Evolutionary conservation across 192 early-diverging fungal species (phyloP).

Genomic region (Gigaspora rosea): DNA sequence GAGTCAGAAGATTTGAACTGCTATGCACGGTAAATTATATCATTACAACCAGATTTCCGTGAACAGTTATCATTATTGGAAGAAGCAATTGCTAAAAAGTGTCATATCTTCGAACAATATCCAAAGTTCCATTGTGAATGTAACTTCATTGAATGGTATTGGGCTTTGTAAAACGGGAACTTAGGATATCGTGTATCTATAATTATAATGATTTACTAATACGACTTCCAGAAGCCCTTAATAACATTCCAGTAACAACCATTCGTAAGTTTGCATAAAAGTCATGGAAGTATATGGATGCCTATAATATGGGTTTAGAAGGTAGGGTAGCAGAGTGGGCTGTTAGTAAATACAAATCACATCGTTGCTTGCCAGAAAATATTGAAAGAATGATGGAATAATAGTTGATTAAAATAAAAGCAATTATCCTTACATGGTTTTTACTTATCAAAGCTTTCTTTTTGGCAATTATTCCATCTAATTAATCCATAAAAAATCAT

Average conservation of each 20-base stretch:
- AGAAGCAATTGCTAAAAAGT: conserved; percentile 15
- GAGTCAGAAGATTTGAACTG: too few relatives aligned
- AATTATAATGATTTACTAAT: conserved; percentile 14
- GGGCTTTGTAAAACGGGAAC: conserved; percentile 15
- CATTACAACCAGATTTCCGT: too few relatives aligned
- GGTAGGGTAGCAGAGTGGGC: conserved; percentile 22
- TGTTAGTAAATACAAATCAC: conserved; percentile 33
- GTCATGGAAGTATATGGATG: conserved; percentile 15
- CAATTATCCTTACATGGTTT: too few relatives aligned
- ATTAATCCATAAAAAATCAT: too few relatives aligned
- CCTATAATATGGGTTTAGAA: conserved; percentile 25
- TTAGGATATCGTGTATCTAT: conserved; percentile 5
- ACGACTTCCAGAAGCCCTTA: too few relatives aligned
- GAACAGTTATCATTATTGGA: conserved; percentile 18
- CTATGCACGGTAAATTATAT: too few relatives aligned
- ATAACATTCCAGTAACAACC: neutral
- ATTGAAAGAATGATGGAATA: neutral
- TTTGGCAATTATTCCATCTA: too few relatives aligned
- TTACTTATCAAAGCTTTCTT: too few relatives aligned
- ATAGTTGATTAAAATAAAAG: neutral
- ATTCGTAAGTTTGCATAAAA: conserved; percentile 4
- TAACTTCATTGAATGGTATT: too few relatives aligned
- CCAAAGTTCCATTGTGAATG: too few relatives aligned
- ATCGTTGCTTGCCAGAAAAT: conserved; percentile 25
- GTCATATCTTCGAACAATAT: conserved; percentile 30